Evolutionary conservation across 2,329 filamentous ascomycete species (phyloP).

Genomic region (Claviceps maximensis): DNA sequence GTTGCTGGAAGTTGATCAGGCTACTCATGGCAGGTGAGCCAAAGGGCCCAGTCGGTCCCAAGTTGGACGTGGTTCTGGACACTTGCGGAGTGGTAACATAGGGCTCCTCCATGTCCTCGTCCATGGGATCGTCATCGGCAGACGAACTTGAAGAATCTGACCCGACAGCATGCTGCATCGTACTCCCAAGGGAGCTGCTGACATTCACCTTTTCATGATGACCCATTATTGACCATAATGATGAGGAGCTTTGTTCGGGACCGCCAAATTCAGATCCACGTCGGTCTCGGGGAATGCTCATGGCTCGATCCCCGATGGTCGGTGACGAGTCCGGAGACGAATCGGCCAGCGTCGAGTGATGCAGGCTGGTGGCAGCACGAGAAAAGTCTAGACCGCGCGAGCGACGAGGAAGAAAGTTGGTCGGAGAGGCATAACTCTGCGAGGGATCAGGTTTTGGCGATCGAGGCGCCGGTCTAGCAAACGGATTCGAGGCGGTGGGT

Average conservation of each 20-base stretch:
- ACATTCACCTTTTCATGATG: conserved; percentile 57
- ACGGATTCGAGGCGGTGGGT: conserved; percentile 20
- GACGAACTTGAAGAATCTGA: conserved; percentile 68
- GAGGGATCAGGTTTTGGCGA: conserved; percentile 79
- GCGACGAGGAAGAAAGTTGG: conserved; percentile 75
- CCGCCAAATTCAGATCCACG: conserved; percentile 36
- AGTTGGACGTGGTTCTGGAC: conserved; percentile 40
- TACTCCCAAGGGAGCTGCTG: conserved; percentile 67
- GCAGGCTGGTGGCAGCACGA: conserved; percentile 80
- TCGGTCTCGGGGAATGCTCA: conserved; percentile 42
- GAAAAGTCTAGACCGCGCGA: conserved; percentile 90
- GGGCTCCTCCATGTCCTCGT: conserved; percentile 65
- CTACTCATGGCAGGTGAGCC: conserved; percentile 61
- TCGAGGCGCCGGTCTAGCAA: conserved; percentile 49
- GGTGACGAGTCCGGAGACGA: conserved; percentile 86
- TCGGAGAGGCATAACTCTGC: conserved; percentile 75
- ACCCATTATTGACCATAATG: conserved; percentile 58
- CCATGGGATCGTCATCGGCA: conserved; percentile 56
- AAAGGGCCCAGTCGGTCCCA: conserved; percentile 39
- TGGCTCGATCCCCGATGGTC: conserved; percentile 55
- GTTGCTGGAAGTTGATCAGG: conserved; percentile 71
- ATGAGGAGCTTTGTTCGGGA: conserved; percentile 53
- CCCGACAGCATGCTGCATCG: conserved; percentile 44
- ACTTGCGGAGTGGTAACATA: conserved; percentile 76
- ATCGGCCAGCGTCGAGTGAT: conserved; percentile 88